phyloP scores from a whole-genome alignment of 805 yeast species.

The Metschnikowia matae region DNA sequence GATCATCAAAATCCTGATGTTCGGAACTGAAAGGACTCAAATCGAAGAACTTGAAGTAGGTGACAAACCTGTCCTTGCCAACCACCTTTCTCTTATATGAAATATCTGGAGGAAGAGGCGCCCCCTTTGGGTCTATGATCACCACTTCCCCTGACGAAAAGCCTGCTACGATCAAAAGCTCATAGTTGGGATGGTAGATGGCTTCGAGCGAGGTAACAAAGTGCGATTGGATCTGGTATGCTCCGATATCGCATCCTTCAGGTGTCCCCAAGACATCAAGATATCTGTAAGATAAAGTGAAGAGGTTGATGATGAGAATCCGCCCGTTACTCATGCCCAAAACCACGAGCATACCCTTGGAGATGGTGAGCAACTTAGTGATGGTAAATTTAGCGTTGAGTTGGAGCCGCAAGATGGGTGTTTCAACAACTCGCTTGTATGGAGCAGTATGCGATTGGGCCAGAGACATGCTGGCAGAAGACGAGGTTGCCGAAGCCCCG shows the following conservation, averaged over 20 bases:
- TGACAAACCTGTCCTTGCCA: slow-evolving; percentile 28
- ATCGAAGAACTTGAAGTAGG: slow-evolving; percentile 35
- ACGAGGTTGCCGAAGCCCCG: slow-evolving; percentile 6
- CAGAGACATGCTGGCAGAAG: slow-evolving; percentile 11
- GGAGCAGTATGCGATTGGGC: slow-evolving; percentile 10
- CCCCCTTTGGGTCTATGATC: slow-evolving; percentile 15
- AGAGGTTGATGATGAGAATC: slow-evolving; percentile 55
- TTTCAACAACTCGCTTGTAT: slow-evolving; percentile 37
- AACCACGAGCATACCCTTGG: slow-evolving; percentile 44
- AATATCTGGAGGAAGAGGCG: slow-evolving; percentile 3
- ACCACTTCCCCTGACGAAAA: slow-evolving; percentile 16
- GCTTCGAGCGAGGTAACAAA: slow-evolving; percentile 21
- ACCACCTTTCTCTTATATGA: slow-evolving; percentile 17
- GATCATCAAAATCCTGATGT: background rate
- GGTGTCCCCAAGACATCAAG: slow-evolving; percentile 42
- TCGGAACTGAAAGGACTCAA: slow-evolving; percentile 25
- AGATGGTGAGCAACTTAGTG: slow-evolving; percentile 35
- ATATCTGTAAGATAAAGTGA: slow-evolving; percentile 40
- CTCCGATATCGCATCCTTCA: slow-evolving; percentile 6
- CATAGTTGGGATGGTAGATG: slow-evolving; percentile 32
- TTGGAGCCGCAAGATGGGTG: slow-evolving; percentile 43
- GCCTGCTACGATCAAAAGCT: slow-evolving; percentile 44
- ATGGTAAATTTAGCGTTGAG: slow-evolving; percentile 34
- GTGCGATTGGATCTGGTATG: slow-evolving; percentile 23
- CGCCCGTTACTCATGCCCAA: slow-evolving; percentile 70